Evolutionary conservation across 2,329 filamentous ascomycete species (phyloP), one percentile per base, ranked within the genome.

Genomic region (Neoascochyta sp.): DNA sequence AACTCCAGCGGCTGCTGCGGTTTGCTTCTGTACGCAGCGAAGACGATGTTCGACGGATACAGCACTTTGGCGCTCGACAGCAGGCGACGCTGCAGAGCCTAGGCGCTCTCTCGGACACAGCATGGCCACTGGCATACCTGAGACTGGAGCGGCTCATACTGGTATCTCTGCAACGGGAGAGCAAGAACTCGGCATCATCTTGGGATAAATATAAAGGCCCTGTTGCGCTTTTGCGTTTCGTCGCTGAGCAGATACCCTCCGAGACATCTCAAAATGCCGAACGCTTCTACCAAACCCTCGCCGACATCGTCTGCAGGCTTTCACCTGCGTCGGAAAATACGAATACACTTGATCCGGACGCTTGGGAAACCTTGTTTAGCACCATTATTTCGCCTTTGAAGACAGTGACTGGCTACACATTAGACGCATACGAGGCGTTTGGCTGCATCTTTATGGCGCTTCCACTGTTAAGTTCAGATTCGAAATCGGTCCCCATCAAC

Each of bases 391-490:
- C 44, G 2, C 63, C 63, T 2, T 34, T 66, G 23, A 52, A 36
- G 9, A 47, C 40, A 21, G 47, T 65, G 9, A 59, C 57, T 13
- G 50, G 54, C 20, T 54, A 62, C 22, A 62, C 59, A 4, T 27
- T 60, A 32, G 53, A 59, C 13, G 59, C 58, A 9, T 65, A 65
- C 37, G 60, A 63, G 34, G 52, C 57, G 19, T 63, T 64, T 43
- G 60, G 56, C 7, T 45, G 50, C 28, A 61, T 55, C 16, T 73
- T 74, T 42, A 56, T 77, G 31, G 66, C 63, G 1, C 59, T 41
- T 33, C 54, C 34, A 41, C 55, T 45, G 31, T 66, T 42, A 54
- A 64, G 43, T 29, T 46, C 48, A 16, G 44, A 50, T 27, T 50
- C 48, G 1, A 40, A 29, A 6, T 47, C 45, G 8, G 19, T 51